A percentile compares a stretch with the other conserved stretches of the same genome.
phyloP scores from a whole-genome alignment of 2,329 filamentous ascomycete genomes.

The Bipolaris sorokiniana region DNA sequence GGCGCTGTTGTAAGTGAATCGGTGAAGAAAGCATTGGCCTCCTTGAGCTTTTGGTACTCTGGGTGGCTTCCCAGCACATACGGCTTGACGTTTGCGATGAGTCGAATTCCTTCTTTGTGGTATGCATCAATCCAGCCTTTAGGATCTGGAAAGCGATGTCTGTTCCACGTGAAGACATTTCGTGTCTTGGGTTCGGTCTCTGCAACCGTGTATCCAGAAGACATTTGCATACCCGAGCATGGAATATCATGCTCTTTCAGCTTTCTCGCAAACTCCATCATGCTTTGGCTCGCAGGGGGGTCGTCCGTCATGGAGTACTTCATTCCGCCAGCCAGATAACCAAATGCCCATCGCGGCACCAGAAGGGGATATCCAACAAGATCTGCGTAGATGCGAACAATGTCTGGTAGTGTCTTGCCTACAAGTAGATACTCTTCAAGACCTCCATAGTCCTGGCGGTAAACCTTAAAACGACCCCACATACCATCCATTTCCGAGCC shows the following conservation, averaged over 20 bases:
- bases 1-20: constrained; percentile 58
- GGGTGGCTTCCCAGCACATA: constrained; percentile 73
- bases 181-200: constrained; percentile 71
- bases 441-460: constrained; percentile 73
- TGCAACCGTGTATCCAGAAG: constrained; percentile 72
- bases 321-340: constrained; percentile 73
- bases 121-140: constrained; percentile 67
- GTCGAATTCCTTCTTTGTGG: constrained; percentile 67
- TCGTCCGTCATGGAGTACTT: constrained; percentile 65
- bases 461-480: constrained; percentile 77
- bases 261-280: constrained; percentile 67
- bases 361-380: constrained; percentile 71
- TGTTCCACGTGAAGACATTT: constrained; percentile 76
- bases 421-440: constrained; percentile 74
- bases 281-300: constrained; percentile 60
- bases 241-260: constrained; percentile 70
- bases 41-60: constrained; percentile 66
- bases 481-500: constrained; percentile 77
- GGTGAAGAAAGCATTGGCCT: constrained; percentile 66
- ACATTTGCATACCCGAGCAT: constrained; percentile 75
- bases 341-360: constrained; percentile 74
- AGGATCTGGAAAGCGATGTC: constrained; percentile 71
- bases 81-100: constrained; percentile 76
- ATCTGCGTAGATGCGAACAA: constrained; percentile 70
- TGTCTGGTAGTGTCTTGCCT: constrained; percentile 68